Conservation (phyloP, 2,329 filamentous ascomycete genomes). For the Claviceps sorghi region DNA sequence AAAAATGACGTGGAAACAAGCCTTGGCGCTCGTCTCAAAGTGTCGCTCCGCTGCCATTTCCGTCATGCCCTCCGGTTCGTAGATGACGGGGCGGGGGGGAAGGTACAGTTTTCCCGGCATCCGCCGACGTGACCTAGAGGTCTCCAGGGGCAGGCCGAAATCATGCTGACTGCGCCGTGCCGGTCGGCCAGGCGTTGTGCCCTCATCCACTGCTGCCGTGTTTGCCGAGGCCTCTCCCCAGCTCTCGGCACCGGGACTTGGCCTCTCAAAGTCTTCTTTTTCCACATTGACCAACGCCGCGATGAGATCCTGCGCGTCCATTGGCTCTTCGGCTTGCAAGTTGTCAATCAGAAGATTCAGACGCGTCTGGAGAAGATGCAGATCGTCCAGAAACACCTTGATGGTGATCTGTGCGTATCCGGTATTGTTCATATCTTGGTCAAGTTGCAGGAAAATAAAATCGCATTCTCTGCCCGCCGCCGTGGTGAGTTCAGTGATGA, state of each 20-base stretch:
- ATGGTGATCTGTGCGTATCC: slow-evolving; percentile 65
- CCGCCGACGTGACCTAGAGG: slow-evolving; percentile 20
- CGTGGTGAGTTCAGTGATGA: slow-evolving; percentile 76
- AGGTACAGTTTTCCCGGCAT: slow-evolving; percentile 60
- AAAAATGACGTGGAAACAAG: slow-evolving; percentile 89
- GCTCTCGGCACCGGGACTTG: slow-evolving; percentile 65
- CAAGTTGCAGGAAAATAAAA: slow-evolving; percentile 71
- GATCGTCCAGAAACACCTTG: slow-evolving; percentile 83
- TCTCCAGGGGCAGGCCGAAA: slow-evolving; percentile 21
- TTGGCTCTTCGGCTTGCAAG: slow-evolving; percentile 55
- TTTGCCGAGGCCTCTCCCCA: slow-evolving; percentile 69
- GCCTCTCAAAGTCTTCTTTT: slow-evolving; percentile 38
- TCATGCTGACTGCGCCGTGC: slow-evolving; percentile 18
- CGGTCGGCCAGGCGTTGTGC: slow-evolving; percentile 27
- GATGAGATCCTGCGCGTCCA: slow-evolving; percentile 55
- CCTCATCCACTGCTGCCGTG: slow-evolving; percentile 38
- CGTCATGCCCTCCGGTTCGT: slow-evolving; percentile 71
- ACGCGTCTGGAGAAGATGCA: slow-evolving; percentile 66
- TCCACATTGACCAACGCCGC: slow-evolving; percentile 63
- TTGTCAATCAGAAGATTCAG: slow-evolving; percentile 78
- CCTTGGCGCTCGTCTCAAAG: slow-evolving; percentile 86
- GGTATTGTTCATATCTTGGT: slow-evolving; percentile 45
- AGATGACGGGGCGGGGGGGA: slow-evolving; percentile 65
- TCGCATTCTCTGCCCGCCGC: slow-evolving; percentile 85
- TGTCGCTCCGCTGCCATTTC: slow-evolving; percentile 61